Evolutionary conservation across 148 eudicot species (phyloP).

Genomic region (Amaranthus cruentus): DNA sequence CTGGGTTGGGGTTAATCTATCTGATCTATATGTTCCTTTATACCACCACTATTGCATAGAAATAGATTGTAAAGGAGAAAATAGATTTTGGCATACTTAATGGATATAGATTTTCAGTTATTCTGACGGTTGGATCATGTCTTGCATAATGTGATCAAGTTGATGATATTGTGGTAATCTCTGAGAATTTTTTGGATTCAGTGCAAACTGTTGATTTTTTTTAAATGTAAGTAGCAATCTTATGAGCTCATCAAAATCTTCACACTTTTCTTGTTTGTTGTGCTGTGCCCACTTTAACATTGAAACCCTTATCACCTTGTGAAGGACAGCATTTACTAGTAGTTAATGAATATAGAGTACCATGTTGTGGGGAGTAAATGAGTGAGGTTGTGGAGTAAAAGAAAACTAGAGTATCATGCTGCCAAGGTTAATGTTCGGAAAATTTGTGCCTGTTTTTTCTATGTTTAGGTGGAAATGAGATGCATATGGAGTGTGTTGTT

Average conservation of each 20-base stretch:
- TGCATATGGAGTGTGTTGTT: background rate
- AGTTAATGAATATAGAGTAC: background rate
- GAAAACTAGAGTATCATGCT: background rate
- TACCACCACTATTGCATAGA: background rate
- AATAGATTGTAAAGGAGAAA: too few species aligned
- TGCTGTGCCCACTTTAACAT: background rate
- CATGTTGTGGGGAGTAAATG: too few species aligned
- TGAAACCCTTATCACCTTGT: background rate
- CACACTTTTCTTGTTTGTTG: slow-evolving; percentile 7
- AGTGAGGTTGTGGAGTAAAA: background rate
- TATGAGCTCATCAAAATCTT: slow-evolving; percentile 5
- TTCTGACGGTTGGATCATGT: background rate
- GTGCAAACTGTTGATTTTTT: background rate
- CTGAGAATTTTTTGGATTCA: background rate
- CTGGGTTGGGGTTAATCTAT: background rate
- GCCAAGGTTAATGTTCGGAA: too few species aligned
- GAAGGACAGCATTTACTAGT: background rate
- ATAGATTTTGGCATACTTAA: too few species aligned
- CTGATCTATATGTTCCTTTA: background rate
- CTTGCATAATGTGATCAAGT: slow-evolving; percentile 1
- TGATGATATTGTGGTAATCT: background rate
- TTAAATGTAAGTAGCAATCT: background rate
- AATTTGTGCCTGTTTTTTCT: background rate
- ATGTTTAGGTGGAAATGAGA: background rate
- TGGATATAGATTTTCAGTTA: too few species aligned